Evolutionary conservation across 23 red algal species (phyloP), one percentile per base, ranked within the genome.

Genomic region (Gracilaria vermiculophylla): DNA sequence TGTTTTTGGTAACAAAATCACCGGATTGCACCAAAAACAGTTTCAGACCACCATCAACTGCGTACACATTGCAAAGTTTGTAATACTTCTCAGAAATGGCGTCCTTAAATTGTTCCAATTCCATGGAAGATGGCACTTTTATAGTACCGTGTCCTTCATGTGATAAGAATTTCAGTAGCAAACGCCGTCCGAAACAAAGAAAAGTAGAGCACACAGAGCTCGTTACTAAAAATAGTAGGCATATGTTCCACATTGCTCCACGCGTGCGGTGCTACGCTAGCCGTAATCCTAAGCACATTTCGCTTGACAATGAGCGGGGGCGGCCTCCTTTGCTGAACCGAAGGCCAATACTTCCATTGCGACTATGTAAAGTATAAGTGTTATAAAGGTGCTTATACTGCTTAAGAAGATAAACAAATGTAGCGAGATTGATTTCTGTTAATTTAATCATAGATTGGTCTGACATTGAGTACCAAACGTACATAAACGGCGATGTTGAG

Each of bases 31-130:
- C 21, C 37, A 69, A 53, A 3, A 25, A 85, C 32, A 85, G 0
- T 70, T 85, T 85, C 0, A 72, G 37, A 61, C 57, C 61, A 48
- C 69, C 80, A 5, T n/a, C 57, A 42, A 85, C 29, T 24, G 80
- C 56, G 53, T 85, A 85, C 29, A 71, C 57, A 17, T 25, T 58
- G 6, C 53, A 0, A 12, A 85, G 80, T 7, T n/a, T n/a, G 42
- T 5, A 40, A 55, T 85, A 85, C 0, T 53, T 69, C 49, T 24
- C n/a, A 37, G 34, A 6, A 85, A 85, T 69, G 29, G 80, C 80
- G 48, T 41, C 32, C 35, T 72, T 41, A 52, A 48, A 52, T 44
- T 69, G 20, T 29, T 32, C 9, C 35, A 85, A 32, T 47, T 85
- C 0, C 24, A 0, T 0, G 12, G 9, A 24, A 39, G 7, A 10